Evolutionary conservation across 179 eudicot species (phyloP).

Genomic region (Drosera spatulata): DNA sequence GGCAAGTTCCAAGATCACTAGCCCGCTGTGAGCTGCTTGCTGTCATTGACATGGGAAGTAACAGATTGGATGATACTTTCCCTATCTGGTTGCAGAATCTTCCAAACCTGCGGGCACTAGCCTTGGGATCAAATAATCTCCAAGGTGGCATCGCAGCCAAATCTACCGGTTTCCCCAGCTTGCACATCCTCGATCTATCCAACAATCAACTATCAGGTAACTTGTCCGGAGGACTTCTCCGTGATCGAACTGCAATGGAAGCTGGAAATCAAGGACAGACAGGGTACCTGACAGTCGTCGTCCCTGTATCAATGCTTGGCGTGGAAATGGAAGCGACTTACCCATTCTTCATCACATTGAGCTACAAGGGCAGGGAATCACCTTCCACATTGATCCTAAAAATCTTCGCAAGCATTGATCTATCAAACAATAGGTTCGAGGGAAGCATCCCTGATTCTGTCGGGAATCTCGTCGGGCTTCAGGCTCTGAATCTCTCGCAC

Average conservation of each 20-base stretch:
- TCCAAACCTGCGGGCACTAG: conserved; percentile 21
- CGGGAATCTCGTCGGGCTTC: conserved; percentile 17
- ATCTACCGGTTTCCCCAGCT: not conserved
- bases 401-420: conserved; percentile 10
- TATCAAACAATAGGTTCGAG: conserved; percentile 25
- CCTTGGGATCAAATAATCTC: conserved; percentile 20
- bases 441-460: conserved; percentile 21
- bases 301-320: not conserved
- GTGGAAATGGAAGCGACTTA: not conserved
- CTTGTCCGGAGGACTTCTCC: not conserved
- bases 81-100: conserved; percentile 1
- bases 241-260: not conserved
- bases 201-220: not conserved
- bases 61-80: not conserved
- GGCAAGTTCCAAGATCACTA: conserved; percentile 5
- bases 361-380: too few species aligned
- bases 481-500: conserved; percentile 26
- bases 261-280: not conserved
- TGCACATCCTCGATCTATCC: not conserved
- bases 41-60: not conserved
- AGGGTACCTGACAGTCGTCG: not conserved
- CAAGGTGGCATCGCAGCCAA: conserved; percentile 9
- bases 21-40: not conserved
- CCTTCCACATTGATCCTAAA: not conserved
- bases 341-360: not conserved